These are phyloP conservation scores for Blastosporella zonata DNA, from an alignment of 1,284 basidiomycete genomes.

Conservation along the genomic window DNA sequence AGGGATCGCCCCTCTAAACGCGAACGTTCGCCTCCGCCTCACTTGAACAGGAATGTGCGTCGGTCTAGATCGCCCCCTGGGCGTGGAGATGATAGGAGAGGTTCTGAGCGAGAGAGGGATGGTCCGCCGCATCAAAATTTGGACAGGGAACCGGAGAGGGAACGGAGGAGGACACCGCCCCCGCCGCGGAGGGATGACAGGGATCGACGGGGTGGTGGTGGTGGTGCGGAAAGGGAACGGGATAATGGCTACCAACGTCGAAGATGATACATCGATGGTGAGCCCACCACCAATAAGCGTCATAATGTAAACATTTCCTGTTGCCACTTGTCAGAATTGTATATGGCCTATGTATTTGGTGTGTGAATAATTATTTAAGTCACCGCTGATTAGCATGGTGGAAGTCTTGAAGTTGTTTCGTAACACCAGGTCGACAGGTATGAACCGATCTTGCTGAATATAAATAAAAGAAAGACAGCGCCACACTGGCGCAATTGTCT, in stretches of 20 bases:
- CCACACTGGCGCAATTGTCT: too few relatives aligned
- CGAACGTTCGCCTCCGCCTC: conserved; percentile 25
- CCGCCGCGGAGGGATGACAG: conserved; percentile 20
- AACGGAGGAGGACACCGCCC: conserved; percentile 18
- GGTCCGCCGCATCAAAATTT: conserved; percentile 8
- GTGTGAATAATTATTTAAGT: not conserved
- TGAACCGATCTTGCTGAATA: too few relatives aligned
- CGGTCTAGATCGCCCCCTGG: conserved; percentile 21
- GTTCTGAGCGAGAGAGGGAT: conserved; percentile 20
- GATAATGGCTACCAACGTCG: conserved; percentile 28
- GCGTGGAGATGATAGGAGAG: conserved; percentile 20
- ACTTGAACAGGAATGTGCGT: conserved; percentile 18
- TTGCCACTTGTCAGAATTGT: too few relatives aligned
- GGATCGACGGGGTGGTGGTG: conserved; percentile 18
- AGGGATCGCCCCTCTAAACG: too few relatives aligned
- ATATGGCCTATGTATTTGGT: not conserved
- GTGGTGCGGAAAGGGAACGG: conserved; percentile 20
- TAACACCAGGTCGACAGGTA: too few relatives aligned
- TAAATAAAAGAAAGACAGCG: too few relatives aligned
- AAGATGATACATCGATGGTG: conserved; percentile 15
- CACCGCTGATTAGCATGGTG: not conserved
- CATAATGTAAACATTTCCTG: not conserved
- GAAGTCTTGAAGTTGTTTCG: too few relatives aligned
- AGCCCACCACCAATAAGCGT: not conserved
- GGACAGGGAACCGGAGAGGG: conserved; percentile 15